Conservation (phyloP, 2,329 filamentous ascomycete genomes). For the Verticillium tricorpus region DNA sequence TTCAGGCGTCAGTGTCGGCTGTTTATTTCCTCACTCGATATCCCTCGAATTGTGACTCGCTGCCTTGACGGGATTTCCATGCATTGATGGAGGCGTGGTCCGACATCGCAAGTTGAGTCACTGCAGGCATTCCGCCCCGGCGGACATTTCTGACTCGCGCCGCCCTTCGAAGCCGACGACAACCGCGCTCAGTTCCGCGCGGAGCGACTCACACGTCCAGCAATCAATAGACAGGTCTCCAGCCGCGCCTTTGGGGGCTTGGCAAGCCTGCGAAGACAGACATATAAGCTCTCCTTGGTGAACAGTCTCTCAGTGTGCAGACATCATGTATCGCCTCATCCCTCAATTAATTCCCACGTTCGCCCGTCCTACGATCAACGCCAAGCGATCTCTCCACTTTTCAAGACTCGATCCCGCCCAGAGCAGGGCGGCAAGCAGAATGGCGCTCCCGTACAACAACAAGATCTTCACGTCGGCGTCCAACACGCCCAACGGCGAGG, state of each 20-base stretch:
- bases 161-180: neutral
- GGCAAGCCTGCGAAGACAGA: neutral
- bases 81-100: neutral
- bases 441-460: neutral
- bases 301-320: neutral
- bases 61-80: neutral
- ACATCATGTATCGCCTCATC: neutral
- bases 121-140: neutral
- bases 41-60: neutral
- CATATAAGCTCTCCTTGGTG: neutral
- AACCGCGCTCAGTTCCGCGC: neutral
- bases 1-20: neutral
- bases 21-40: neutral
- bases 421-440: neutral
- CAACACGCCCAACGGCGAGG: slow-evolving; percentile 19
- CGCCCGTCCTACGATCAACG: neutral
- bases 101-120: neutral
- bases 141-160: neutral
- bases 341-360: neutral
- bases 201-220: neutral
- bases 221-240: neutral
- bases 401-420: neutral
- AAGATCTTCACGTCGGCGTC: neutral
- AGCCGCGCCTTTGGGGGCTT: neutral
- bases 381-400: neutral